Conservation (phyloP, 495 filamentous ascomycete genomes). For the Aspergillus coremiiformis region DNA sequence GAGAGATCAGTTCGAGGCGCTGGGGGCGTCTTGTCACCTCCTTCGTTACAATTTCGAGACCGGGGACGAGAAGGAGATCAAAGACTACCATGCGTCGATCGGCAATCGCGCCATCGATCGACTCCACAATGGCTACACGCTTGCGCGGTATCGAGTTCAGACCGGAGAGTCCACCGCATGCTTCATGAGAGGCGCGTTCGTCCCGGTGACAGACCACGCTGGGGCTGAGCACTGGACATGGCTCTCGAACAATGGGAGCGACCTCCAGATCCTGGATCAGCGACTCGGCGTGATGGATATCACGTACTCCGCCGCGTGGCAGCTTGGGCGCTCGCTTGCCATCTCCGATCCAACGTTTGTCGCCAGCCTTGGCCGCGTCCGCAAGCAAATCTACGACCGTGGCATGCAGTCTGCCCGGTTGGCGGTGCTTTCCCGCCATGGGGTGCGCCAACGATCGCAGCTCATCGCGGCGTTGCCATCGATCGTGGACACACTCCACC, state of each 20-base stretch:
- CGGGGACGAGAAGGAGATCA: slow-evolving; percentile 4
- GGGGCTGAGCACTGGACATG: neutral
- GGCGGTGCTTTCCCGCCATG: neutral
- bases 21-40: slow-evolving; percentile 2
- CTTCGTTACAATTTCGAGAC: neutral
- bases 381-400: slow-evolving; percentile 3
- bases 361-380: slow-evolving; percentile 19
- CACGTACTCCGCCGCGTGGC: slow-evolving; percentile 42
- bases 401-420: neutral
- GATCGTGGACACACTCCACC: neutral
- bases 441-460: neutral
- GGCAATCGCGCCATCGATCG: neutral
- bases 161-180: slow-evolving; percentile 3
- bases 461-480: too few relatives aligned
- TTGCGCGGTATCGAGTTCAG: slow-evolving; percentile 22
- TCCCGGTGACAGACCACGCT: neutral
- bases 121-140: slow-evolving; percentile 25
- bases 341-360: slow-evolving; percentile 23
- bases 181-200: neutral
- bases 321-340: slow-evolving; percentile 34
- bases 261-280: slow-evolving; percentile 41
- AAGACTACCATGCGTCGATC: too few relatives aligned
- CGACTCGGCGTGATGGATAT: slow-evolving; percentile 42
- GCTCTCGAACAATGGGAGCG: slow-evolving; percentile 4
- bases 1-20: slow-evolving; percentile 14